phyloP scores from a whole-genome alignment of 768 basidiomycete species.

The Pleurotus sapidus region DNA sequence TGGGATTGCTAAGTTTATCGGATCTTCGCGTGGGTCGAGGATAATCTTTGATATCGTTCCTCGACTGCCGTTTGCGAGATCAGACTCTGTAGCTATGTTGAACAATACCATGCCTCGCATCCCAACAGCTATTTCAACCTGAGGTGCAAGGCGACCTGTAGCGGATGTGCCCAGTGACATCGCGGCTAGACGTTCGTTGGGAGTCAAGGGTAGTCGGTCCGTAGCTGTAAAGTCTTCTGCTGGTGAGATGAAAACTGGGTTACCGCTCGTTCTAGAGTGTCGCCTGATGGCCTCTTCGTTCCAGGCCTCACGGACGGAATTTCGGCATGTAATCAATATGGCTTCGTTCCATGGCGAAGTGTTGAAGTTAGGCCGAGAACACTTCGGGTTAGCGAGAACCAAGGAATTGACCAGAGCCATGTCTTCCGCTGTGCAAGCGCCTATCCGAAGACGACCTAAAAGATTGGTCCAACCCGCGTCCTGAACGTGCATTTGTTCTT shows the following conservation, averaged over 20 bases:
- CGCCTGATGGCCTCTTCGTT: slow-evolving; percentile 19
- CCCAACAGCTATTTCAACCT: neutral
- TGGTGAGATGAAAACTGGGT: slow-evolving; percentile 18
- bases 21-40: neutral
- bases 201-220: neutral
- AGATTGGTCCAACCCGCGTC: slow-evolving; percentile 20
- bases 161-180: slow-evolving; percentile 4
- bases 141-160: neutral
- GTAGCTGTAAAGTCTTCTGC: slow-evolving; percentile 21
- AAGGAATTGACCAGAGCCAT: slow-evolving; percentile 22
- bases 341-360: too few species aligned
- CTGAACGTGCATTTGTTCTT: slow-evolving; percentile 29
- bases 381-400: slow-evolving; percentile 13
- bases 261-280: slow-evolving; percentile 12
- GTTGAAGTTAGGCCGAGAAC: slow-evolving; percentile 17
- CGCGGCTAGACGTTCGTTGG: slow-evolving; percentile 6
- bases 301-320: slow-evolving; percentile 24
- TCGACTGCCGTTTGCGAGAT: neutral
- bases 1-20: neutral
- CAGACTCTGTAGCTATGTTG: neutral
- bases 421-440: slow-evolving; percentile 17
- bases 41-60: neutral
- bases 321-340: slow-evolving; percentile 24
- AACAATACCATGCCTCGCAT: neutral
- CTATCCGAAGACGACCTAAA: too few species aligned